Evolutionary conservation across 2,329 filamentous ascomycete genomes (phyloP), one percentile per base, ranked within the genome.

Genomic region (Colletotrichum cordylinicola): DNA sequence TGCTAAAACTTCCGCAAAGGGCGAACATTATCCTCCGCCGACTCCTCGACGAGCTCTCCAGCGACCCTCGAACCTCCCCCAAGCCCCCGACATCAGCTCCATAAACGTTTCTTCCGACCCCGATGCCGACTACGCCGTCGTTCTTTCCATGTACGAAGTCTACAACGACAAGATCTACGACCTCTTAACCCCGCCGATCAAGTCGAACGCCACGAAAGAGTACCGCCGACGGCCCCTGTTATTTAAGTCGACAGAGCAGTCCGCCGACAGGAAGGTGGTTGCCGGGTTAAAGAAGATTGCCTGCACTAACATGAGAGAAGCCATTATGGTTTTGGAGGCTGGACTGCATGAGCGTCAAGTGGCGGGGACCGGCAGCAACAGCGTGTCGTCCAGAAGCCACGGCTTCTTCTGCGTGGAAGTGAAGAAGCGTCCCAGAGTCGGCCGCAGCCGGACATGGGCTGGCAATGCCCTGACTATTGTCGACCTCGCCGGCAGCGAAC

Each of bases 91-190:
- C 78, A 91, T 98, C 68, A 92, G 92, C 83, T 89, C 93, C 67
- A 87, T 98, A 58, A 87, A 90, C 6, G 88, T 98, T 1, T 89
- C 91, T 0, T 88, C 92, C 64, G 94, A 96, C 77, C 88, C 89
- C 1, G 90, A 90, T 24, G 91, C 93, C 70, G 95, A 98, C 79
- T 98, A 98, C 80, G 94, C 94, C 6, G 92, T 99, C 70, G 88
- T 99, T 13, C 90, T 99, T 27, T 98, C 96, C 70, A 99, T 99
- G 96, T 98, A 98, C 84, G 97, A 99, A 84, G 96, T 99, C 2
- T 98, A 99, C 87, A 99, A 99, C 82, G 96, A 99, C 85, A 93
- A 96, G 43, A 98, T 99, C 79, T 98, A 98, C 83, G 97, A 99
- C 81, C 91, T 99, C 0, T 88, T 99, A 2, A 94, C 94, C 0